These are phyloP conservation scores for Didymella segeticola DNA, from an alignment of 2,329 filamentous ascomycete species.

Conservation along the genomic window DNA sequence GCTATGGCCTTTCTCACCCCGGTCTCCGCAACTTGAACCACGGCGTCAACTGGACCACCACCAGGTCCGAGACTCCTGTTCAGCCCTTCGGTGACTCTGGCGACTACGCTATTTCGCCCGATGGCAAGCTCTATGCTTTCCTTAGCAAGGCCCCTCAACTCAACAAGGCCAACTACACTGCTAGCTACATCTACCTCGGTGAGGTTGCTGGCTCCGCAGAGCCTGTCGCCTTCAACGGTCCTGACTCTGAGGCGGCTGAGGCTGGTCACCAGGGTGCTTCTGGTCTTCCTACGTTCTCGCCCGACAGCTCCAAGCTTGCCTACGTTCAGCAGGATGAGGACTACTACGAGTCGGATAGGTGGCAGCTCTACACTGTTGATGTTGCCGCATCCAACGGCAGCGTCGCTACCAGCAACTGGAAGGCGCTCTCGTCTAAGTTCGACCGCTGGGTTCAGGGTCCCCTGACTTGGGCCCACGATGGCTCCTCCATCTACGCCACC, in stretches of 20 bases:
- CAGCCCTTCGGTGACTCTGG: slow-evolving; percentile 77
- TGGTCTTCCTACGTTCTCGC: slow-evolving; percentile 74
- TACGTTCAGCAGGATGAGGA: slow-evolving; percentile 76
- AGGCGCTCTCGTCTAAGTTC: slow-evolving; percentile 36
- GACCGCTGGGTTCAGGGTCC: slow-evolving; percentile 40
- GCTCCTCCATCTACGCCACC: slow-evolving; percentile 40
- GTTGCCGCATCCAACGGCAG: slow-evolving; percentile 28
- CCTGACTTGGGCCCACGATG: slow-evolving; percentile 41
- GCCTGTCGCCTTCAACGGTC: slow-evolving; percentile 44
- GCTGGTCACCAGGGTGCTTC: slow-evolving; percentile 68
- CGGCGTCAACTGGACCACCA: slow-evolving; percentile 63
- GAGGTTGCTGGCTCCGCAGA: slow-evolving; percentile 66
- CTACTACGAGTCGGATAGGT: slow-evolving; percentile 81
- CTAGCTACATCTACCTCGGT: slow-evolving; percentile 79
- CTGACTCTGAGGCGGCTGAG: slow-evolving; percentile 31
- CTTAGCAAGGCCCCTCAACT: slow-evolving; percentile 76
- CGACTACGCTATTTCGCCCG: slow-evolving; percentile 76
- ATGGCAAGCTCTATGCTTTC: slow-evolving; percentile 68
- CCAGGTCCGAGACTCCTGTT: slow-evolving; percentile 69
- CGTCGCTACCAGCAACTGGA: slow-evolving; percentile 40
- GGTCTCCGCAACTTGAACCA: slow-evolving; percentile 64
- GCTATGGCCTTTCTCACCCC: slow-evolving; percentile 35
- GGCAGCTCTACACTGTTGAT: slow-evolving; percentile 53
- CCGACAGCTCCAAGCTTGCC: slow-evolving; percentile 71
- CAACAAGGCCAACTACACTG: slow-evolving; percentile 77